phyloP scores from a whole-genome alignment of 176 grass and related monocot genomes.

The Bromus sterilis region DNA sequence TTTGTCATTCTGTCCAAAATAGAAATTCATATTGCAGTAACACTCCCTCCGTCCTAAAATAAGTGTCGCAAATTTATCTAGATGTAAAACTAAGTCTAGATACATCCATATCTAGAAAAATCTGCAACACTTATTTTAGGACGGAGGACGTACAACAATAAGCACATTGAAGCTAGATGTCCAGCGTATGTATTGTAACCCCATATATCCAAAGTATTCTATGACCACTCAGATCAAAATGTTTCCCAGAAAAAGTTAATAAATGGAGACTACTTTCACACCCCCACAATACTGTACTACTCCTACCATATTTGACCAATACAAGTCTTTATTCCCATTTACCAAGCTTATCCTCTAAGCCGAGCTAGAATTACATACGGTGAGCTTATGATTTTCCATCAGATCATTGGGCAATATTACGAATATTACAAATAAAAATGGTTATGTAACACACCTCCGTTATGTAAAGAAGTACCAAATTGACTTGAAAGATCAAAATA shows the following conservation, averaged over 20 bases:
- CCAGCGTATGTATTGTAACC: not conserved
- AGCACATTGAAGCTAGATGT: not conserved
- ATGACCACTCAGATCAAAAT: too few species aligned
- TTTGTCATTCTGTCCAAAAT: not conserved
- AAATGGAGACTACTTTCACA: slow-evolving; percentile 1
- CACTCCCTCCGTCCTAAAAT: too few species aligned
- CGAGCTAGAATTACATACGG: not conserved
- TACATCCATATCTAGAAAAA: too few species aligned
- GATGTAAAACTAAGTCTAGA: too few species aligned
- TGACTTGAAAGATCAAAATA: not conserved
- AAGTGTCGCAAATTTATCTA: too few species aligned
- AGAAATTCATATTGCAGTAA: not conserved
- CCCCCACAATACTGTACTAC: not conserved
- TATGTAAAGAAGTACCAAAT: not conserved
- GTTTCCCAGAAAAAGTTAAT: not conserved
- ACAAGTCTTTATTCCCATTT: not conserved
- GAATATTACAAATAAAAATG: not conserved
- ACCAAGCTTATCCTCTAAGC: not conserved
- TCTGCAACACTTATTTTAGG: too few species aligned
- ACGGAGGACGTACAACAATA: too few species aligned
- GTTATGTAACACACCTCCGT: not conserved
- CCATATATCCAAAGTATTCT: not conserved
- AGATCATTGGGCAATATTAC: not conserved
- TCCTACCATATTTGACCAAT: not conserved
- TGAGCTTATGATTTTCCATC: not conserved